A percentile compares a stretch with the other conserved stretches of the same genome.
Evolutionary conservation across 805 yeast species (phyloP).

Genomic region (Saccharomycopsis capsularis): DNA sequence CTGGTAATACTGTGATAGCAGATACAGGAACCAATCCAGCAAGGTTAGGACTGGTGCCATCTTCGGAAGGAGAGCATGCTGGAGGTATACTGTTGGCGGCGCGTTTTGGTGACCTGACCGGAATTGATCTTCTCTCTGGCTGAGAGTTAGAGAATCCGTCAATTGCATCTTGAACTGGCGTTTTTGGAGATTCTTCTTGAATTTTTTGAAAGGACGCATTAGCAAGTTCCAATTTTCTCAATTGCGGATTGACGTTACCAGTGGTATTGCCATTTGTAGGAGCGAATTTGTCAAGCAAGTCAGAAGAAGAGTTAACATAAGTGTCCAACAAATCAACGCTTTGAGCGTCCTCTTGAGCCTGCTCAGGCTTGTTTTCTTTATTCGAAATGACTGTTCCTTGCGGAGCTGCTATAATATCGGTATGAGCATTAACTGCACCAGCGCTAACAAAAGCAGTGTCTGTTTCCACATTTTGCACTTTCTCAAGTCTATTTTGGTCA

Average conservation of each 20-base stretch:
- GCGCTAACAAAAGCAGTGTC: slow-evolving; percentile 15
- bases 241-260: too few species aligned
- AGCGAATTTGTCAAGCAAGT: slow-evolving; percentile 13
- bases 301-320: slow-evolving; percentile 23
- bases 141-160: not conserved
- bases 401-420: not conserved
- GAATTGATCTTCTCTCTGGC: slow-evolving; percentile 9
- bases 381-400: not conserved
- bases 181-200: not conserved
- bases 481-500: not conserved
- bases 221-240: not conserved
- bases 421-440: slow-evolving; percentile 2
- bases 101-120: slow-evolving; percentile 14
- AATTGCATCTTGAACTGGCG: slow-evolving; percentile 3
- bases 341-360: not conserved
- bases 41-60: slow-evolving; percentile 2
- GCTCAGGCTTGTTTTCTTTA: not conserved
- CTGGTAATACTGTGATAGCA: slow-evolving; percentile 6
- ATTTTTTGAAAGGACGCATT: not conserved
- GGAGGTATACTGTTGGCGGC: not conserved
- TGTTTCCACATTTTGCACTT: slow-evolving; percentile 15
- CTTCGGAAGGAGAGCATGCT: not conserved
- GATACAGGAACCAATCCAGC: slow-evolving; percentile 15
- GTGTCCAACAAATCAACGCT: slow-evolving; percentile 27
- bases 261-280: not conserved